These are phyloP conservation scores for Euphorbia neoarborescens DNA, from an alignment of 441 rosid species.

Conservation along the genomic window DNA sequence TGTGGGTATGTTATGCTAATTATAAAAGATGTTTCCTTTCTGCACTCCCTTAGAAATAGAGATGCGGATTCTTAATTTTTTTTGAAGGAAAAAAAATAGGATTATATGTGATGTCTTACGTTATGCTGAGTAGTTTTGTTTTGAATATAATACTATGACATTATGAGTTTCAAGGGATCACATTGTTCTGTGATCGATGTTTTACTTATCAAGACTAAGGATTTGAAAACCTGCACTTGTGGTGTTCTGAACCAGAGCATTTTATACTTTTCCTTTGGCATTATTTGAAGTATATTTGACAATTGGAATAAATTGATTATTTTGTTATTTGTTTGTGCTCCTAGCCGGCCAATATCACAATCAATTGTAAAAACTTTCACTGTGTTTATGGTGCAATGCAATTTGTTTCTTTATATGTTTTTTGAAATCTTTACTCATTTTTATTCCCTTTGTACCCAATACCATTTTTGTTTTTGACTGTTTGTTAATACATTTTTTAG, in stretches of 20 bases:
- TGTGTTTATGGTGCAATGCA: neutral
- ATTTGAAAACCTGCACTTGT: neutral
- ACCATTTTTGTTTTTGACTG: constrained; percentile 13
- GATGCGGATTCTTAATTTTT: neutral
- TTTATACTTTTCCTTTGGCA: neutral
- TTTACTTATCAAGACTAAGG: neutral
- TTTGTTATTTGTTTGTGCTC: neutral
- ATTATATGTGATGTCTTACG: neutral
- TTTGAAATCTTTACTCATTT: constrained; percentile 17
- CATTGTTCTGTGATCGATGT: neutral
- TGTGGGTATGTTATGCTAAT: neutral
- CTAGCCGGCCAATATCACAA: neutral
- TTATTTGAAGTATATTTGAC: neutral
- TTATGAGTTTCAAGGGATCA: neutral
- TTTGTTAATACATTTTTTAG: constrained; percentile 28
- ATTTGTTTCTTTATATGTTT: constrained; percentile 5
- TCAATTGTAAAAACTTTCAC: neutral
- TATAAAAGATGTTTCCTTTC: neutral
- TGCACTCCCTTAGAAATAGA: neutral
- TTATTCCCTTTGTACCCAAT: constrained; percentile 10
- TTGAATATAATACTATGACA: neutral
- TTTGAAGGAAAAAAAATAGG: too few species aligned
- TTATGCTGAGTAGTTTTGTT: neutral
- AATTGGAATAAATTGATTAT: neutral
- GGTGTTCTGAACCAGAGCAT: neutral